These are phyloP conservation scores for Camellia oleifera DNA, from an alignment of 179 eudicot species.

Conservation along the genomic window DNA sequence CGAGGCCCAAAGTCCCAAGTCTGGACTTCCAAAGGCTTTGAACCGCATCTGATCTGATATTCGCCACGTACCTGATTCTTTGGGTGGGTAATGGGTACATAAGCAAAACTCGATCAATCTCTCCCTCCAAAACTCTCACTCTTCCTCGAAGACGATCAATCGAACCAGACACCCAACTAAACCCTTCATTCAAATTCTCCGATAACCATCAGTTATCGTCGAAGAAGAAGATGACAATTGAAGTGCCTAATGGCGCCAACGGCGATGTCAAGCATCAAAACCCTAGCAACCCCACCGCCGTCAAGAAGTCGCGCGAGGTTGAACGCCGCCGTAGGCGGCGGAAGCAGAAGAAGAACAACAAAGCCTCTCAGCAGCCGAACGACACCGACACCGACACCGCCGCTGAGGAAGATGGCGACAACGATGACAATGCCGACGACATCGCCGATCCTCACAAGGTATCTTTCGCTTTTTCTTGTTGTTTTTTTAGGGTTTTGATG, in stretches of 20 bases:
- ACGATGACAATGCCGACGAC: constrained; percentile 32
- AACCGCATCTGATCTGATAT: too few species aligned
- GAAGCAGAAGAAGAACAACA: constrained; percentile 80
- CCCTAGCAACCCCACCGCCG: constrained; percentile 37
- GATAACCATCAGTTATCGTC: background rate
- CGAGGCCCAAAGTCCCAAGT: too few species aligned
- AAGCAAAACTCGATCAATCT: too few species aligned
- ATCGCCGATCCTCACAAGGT: constrained; percentile 52
- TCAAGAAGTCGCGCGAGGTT: constrained; percentile 57
- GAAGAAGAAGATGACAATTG: constrained; percentile 46
- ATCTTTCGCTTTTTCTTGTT: background rate
- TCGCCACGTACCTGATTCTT: too few species aligned
- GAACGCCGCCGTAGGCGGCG: constrained; percentile 78
- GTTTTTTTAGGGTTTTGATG: background rate
- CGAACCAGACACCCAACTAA: background rate
- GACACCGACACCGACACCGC: constrained; percentile 15
- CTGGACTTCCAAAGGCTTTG: too few species aligned
- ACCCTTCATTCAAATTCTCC: background rate
- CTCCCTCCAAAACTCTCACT: background rate
- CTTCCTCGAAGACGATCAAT: background rate
- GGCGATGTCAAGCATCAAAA: constrained; percentile 40
- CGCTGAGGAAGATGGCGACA: constrained; percentile 29
- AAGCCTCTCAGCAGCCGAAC: constrained; percentile 23
- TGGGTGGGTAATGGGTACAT: too few species aligned
- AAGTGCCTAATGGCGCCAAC: constrained; percentile 40